Evolutionary conservation across 441 rosid species (phyloP).

Genomic region (Melianthus villosus): DNA sequence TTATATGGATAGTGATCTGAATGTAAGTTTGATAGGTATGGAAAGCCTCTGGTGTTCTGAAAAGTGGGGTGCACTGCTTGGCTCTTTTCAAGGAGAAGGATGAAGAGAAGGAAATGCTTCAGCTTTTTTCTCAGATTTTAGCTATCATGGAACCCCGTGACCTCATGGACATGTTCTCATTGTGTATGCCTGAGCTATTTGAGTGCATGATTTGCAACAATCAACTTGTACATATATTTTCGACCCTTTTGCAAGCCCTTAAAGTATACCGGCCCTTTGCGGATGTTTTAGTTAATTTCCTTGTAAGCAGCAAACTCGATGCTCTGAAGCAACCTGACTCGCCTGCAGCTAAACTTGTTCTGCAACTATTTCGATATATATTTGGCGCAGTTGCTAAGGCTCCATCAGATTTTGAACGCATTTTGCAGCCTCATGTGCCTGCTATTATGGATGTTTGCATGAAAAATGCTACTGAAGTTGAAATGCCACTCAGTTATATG

Average conservation of each 20-base stretch:
- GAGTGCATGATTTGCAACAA: constrained; percentile 85
- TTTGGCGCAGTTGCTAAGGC: constrained; percentile 81
- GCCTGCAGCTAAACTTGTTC: constrained; percentile 64
- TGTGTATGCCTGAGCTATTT: constrained; percentile 93
- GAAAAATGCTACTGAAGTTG: constrained; percentile 87
- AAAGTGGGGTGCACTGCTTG: constrained; percentile 89
- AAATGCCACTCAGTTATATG: constrained; percentile 81
- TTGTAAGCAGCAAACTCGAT: constrained; percentile 75
- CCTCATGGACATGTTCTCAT: constrained; percentile 95
- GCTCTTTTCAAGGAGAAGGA: constrained; percentile 97
- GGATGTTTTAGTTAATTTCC: constrained; percentile 79
- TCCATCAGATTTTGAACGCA: constrained; percentile 86
- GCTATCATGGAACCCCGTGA: constrained; percentile 95
- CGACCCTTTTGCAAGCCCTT: constrained; percentile 59
- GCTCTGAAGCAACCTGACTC: constrained; percentile 74
- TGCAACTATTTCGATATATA: constrained; percentile 75
- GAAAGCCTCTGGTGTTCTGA: constrained; percentile 92
- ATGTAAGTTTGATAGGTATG: constrained; percentile 39
- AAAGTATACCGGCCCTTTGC: constrained; percentile 84
- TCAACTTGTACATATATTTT: constrained; percentile 76
- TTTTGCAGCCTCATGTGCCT: constrained; percentile 87
- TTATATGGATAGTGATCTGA: constrained; percentile 17
- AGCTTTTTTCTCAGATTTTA: constrained; percentile 72
- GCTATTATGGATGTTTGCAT: constrained; percentile 86
- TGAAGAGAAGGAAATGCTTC: constrained; percentile 88